These are phyloP conservation scores for Primulina tabacum DNA, from an alignment of 257 asterid genomes.

Conservation along the genomic window DNA sequence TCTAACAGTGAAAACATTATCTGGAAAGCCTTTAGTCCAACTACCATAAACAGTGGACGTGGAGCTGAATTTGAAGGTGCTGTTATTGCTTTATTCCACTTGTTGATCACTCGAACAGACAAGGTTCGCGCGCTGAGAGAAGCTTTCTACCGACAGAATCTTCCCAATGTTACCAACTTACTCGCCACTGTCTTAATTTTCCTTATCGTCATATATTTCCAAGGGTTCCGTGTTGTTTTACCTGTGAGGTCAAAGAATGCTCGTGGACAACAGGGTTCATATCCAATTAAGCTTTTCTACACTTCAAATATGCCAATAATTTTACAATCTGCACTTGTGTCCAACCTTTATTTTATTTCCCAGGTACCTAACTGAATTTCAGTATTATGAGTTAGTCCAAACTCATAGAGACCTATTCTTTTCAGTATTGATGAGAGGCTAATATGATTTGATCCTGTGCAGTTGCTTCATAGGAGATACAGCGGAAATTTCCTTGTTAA, in stretches of 20 bases:
- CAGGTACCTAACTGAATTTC: slow-evolving; percentile 17
- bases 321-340: slow-evolving; percentile 29
- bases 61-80: slow-evolving; percentile 80
- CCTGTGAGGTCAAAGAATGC: slow-evolving; percentile 35
- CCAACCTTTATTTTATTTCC: slow-evolving; percentile 29
- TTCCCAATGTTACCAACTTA: slow-evolving; percentile 33
- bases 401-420: not conserved
- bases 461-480: slow-evolving; percentile 24
- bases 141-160: slow-evolving; percentile 64
- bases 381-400: not conserved
- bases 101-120: slow-evolving; percentile 54
- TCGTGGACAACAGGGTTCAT: slow-evolving; percentile 35
- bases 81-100: slow-evolving; percentile 59
- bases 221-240: slow-evolving; percentile 37
- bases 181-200: slow-evolving; percentile 33
- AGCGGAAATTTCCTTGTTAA: slow-evolving; percentile 31
- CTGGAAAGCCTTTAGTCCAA: slow-evolving; percentile 73
- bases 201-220: slow-evolving; percentile 34
- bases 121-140: slow-evolving; percentile 59
- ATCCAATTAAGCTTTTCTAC: slow-evolving; percentile 30
- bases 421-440: not conserved
- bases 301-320: slow-evolving; percentile 35
- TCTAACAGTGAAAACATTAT: slow-evolving; percentile 51
- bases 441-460: not conserved
- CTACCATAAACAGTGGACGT: slow-evolving; percentile 66